Evolutionary conservation across 2,329 filamentous ascomycete species (phyloP).

Genomic region (Cylindrodendrum hubeiense): DNA sequence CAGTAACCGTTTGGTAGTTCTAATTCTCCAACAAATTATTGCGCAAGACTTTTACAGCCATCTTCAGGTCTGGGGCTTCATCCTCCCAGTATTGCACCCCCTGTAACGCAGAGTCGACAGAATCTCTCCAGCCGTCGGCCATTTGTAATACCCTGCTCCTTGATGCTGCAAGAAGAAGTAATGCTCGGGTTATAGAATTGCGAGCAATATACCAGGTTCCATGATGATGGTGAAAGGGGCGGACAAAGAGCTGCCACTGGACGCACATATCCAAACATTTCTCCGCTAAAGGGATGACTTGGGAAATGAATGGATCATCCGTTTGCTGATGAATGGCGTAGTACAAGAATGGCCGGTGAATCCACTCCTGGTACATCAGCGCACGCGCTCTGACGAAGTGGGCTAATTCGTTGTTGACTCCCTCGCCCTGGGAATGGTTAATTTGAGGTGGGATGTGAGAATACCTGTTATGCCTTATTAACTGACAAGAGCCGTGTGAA

Average conservation of each 20-base stretch:
- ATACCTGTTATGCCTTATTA: not conserved
- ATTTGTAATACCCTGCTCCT: slow-evolving; percentile 2
- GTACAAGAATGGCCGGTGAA: slow-evolving; percentile 25
- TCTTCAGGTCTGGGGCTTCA: slow-evolving; percentile 13
- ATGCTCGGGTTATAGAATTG: slow-evolving; percentile 9
- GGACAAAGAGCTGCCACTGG: not conserved
- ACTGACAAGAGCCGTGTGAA: not conserved
- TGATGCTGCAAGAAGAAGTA: slow-evolving; percentile 14
- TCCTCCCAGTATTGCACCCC: slow-evolving; percentile 9
- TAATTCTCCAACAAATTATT: not conserved
- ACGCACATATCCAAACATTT: slow-evolving; percentile 20
- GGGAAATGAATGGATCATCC: slow-evolving; percentile 27
- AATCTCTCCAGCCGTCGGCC: slow-evolving; percentile 2
- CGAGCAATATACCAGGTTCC: slow-evolving; percentile 41
- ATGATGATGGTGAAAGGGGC: slow-evolving; percentile 36
- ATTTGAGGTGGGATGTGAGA: slow-evolving; percentile 23
- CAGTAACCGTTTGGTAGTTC: no score
- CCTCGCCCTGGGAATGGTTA: not conserved
- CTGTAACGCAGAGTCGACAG: not conserved
- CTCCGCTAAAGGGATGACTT: slow-evolving; percentile 32
- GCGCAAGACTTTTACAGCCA: not conserved
- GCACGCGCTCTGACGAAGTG: slow-evolving; percentile 12
- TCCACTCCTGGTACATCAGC: slow-evolving; percentile 13
- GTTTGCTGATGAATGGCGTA: slow-evolving; percentile 24
- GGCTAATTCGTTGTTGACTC: slow-evolving; percentile 18